Evolutionary conservation across 176 grass and related monocot genomes (phyloP).

Genomic region (Cenchrus purpureus): DNA sequence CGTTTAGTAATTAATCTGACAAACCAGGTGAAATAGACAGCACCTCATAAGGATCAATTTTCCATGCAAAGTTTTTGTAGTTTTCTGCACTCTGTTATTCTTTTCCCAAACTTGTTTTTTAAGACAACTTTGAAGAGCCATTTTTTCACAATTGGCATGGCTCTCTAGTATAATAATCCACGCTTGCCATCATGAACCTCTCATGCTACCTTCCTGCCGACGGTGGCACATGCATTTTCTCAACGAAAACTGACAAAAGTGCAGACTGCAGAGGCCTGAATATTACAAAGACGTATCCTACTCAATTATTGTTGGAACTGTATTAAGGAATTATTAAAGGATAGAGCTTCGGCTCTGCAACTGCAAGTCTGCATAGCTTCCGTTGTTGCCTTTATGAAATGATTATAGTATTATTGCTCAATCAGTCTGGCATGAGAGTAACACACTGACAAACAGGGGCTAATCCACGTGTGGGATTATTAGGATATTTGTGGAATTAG

Average conservation of each 20-base stretch:
- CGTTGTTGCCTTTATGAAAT: not conserved
- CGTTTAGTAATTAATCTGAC: not conserved
- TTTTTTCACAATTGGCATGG: too few relatives aligned
- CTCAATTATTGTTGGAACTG: conserved; percentile 21
- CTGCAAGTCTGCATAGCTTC: conserved; percentile 7
- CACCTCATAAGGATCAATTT: not conserved
- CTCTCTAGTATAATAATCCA: too few relatives aligned
- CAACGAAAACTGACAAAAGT: not conserved
- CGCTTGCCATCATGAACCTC: too few relatives aligned
- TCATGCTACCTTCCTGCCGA: not conserved
- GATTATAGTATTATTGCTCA: conserved; percentile 3
- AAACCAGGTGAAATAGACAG: not conserved
- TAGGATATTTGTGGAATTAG: not conserved
- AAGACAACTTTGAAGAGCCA: not conserved
- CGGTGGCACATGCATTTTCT: conserved; percentile 19
- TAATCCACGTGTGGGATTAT: not conserved
- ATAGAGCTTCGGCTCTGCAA: not conserved
- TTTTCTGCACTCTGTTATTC: not conserved
- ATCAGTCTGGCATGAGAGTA: not conserved
- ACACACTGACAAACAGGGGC: not conserved
- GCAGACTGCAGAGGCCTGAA: not conserved
- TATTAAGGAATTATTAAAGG: conserved; percentile 11
- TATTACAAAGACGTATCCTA: conserved; percentile 18
- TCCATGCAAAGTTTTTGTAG: not conserved
- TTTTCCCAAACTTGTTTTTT: not conserved